phyloP scores from a whole-genome alignment of 495 filamentous ascomycete species.

The Neurospora sp. region DNA sequence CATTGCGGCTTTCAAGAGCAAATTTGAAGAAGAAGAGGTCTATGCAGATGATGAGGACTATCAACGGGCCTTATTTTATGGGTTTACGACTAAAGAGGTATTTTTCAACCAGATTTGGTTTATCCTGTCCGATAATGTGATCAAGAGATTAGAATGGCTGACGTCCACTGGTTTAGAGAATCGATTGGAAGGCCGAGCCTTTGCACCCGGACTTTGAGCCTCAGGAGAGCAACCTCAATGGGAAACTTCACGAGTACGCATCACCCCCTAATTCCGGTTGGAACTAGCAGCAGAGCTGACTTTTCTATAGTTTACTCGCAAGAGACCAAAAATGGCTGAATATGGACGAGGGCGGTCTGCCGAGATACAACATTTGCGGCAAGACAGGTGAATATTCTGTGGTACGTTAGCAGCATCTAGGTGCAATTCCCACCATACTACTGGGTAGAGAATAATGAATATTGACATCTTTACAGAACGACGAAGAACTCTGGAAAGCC shows the following conservation, averaged over 20 bases:
- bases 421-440: neutral
- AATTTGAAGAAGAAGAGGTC: slow-evolving; percentile 6
- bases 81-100: slow-evolving; percentile 25
- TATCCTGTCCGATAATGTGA: neutral
- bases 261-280: neutral
- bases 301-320: neutral
- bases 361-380: slow-evolving; percentile 20
- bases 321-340: slow-evolving; percentile 1
- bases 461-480: neutral
- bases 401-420: slow-evolving; percentile 6
- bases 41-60: slow-evolving; percentile 20
- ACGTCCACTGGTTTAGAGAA: neutral
- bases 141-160: neutral
- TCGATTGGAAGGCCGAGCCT: slow-evolving; percentile 6
- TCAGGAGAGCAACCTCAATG: slow-evolving; percentile 8
- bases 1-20: slow-evolving; percentile 4
- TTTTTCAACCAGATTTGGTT: neutral
- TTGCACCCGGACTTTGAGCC: slow-evolving; percentile 7
- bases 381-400: slow-evolving; percentile 12
- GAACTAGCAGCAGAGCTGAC: neutral
- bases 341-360: slow-evolving; percentile 4
- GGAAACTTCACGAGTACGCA: slow-evolving; percentile 15
- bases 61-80: slow-evolving; percentile 17
- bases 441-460: neutral
- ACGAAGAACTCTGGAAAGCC: slow-evolving; percentile 23